Conservation (phyloP, 2,329 filamentous ascomycete species). For the Phialophora chinensis region DNA sequence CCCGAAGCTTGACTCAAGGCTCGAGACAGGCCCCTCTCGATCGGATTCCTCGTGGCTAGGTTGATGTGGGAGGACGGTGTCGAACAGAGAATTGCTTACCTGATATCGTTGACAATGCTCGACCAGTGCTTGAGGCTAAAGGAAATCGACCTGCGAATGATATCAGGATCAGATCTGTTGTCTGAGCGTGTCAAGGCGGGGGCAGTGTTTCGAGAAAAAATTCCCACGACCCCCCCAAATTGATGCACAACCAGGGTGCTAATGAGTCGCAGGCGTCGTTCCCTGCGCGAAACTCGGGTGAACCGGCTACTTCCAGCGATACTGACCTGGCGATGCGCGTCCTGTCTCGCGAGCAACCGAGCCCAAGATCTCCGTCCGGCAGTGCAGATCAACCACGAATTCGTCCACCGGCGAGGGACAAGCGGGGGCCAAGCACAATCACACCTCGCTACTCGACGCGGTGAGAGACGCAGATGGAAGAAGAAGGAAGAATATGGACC, state of each 20-base stretch:
- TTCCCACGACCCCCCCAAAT: neutral
- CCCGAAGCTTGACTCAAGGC: slow-evolving; percentile 11
- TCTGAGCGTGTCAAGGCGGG: slow-evolving; percentile 11
- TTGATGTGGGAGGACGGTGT: neutral
- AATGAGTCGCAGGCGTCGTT: slow-evolving; percentile 14
- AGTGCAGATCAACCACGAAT: slow-evolving; percentile 30
- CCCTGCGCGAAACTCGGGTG: slow-evolving; percentile 23
- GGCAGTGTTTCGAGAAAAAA: slow-evolving; percentile 1
- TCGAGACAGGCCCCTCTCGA: neutral
- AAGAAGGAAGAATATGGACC: slow-evolving; percentile 17
- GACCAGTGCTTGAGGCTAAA: slow-evolving; percentile 23
- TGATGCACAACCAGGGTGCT: neutral
- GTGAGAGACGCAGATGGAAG: slow-evolving; percentile 20
- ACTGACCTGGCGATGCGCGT: slow-evolving; percentile 17
- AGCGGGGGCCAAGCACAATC: slow-evolving; percentile 25
- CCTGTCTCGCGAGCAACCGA: slow-evolving; percentile 23
- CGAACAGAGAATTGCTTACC: slow-evolving; percentile 5
- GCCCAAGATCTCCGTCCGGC: slow-evolving; percentile 23
- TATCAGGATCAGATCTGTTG: slow-evolving; percentile 29
- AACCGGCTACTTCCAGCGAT: slow-evolving; percentile 27
- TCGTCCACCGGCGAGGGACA: slow-evolving; percentile 17
- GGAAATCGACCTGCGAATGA: slow-evolving; percentile 20
- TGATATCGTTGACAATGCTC: neutral
- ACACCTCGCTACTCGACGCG: slow-evolving; percentile 9
- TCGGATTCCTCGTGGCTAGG: neutral